Conservation (phyloP, 257 asterid species). For the Vinca minor region DNA sequence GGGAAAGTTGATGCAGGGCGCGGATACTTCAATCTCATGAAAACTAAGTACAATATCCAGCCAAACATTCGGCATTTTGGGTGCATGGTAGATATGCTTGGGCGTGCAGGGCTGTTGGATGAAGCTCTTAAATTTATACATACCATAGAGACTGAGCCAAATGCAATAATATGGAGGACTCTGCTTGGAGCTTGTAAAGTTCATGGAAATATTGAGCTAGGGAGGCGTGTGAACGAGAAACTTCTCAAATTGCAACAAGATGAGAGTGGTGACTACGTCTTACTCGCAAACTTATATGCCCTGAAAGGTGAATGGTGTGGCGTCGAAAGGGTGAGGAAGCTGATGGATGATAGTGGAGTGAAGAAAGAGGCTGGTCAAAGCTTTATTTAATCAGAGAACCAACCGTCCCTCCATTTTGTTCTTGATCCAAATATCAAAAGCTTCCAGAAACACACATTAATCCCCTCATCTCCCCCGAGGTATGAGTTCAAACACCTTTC, state of each 20-base stretch:
- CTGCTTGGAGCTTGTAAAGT: slow-evolving; percentile 59
- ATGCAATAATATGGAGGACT: slow-evolving; percentile 69
- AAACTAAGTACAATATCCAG: slow-evolving; percentile 28
- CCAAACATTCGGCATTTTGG: slow-evolving; percentile 59
- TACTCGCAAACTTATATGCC: slow-evolving; percentile 59
- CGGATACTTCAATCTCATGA: slow-evolving; percentile 41
- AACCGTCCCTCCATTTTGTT: background rate
- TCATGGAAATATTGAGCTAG: slow-evolving; percentile 63
- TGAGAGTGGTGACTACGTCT: slow-evolving; percentile 60
- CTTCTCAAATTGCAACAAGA: slow-evolving; percentile 40
- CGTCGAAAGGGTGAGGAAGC: slow-evolving; percentile 45
- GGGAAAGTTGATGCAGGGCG: slow-evolving; percentile 60
- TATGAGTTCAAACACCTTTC: background rate
- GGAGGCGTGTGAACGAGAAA: slow-evolving; percentile 44
- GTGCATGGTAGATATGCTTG: slow-evolving; percentile 69
- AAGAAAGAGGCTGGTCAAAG: slow-evolving; percentile 55
- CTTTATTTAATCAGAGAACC: slow-evolving; percentile 25
- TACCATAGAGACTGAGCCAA: slow-evolving; percentile 51
- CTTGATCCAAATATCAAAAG: too few species aligned
- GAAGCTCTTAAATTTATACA: slow-evolving; percentile 57
- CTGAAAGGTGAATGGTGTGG: slow-evolving; percentile 58
- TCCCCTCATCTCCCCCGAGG: background rate
- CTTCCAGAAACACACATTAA: background rate
- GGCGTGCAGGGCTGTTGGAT: slow-evolving; percentile 54
- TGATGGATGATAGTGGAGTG: slow-evolving; percentile 60